phyloP scores from a whole-genome alignment of 805 yeast genomes.

The Kodamaea kaohsiungensis region DNA sequence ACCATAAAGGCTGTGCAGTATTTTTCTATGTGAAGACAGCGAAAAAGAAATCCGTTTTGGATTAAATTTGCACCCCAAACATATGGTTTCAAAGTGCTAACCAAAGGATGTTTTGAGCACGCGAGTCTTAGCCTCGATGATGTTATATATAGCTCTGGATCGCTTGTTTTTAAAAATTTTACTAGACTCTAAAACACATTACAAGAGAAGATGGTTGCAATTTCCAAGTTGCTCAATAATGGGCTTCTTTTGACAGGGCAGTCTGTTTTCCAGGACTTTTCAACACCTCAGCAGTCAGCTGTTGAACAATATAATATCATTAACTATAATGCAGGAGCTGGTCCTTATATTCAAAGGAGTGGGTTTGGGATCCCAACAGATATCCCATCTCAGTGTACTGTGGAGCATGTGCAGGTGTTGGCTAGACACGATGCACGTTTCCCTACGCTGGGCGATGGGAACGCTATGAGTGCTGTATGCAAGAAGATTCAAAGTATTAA shows the following conservation, averaged over 20 bases:
- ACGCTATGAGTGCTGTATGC: constrained; percentile 14
- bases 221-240: constrained; percentile 19
- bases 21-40: background rate
- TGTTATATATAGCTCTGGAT: background rate
- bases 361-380: constrained; percentile 54
- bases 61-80: background rate
- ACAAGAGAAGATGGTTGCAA: constrained; percentile 19
- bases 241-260: constrained; percentile 22
- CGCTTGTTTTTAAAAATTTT: background rate
- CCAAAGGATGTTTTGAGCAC: background rate
- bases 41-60: background rate
- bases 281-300: constrained; percentile 39
- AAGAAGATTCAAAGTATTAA: constrained; percentile 16
- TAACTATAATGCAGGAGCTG: constrained; percentile 52
- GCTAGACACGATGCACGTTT: constrained; percentile 81
- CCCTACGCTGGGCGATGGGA: constrained; percentile 41
- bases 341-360: constrained; percentile 51
- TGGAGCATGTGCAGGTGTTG: constrained; percentile 68
- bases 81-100: background rate
- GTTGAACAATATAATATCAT: constrained; percentile 47
- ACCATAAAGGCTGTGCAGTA: background rate
- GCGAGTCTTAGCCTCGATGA: background rate
- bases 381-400: constrained; percentile 48
- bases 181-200: background rate
- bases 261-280: constrained; percentile 27